A percentile compares a stretch with the other conserved stretches of the same genome.
Evolutionary conservation across 441 rosid genomes (phyloP).

Genomic region (Erodium moschatum): DNA sequence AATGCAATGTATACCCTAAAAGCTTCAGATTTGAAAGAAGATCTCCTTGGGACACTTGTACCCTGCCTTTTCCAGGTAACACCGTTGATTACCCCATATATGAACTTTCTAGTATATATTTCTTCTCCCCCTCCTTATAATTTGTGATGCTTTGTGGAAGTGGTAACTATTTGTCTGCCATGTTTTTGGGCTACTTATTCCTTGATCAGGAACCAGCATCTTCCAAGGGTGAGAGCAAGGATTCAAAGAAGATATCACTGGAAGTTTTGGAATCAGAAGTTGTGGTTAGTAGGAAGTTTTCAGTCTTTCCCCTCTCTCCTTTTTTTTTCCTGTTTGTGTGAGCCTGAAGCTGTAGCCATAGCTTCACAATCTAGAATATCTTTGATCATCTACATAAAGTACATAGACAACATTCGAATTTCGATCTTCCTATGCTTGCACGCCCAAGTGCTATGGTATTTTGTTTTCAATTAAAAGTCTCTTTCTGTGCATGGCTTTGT

Average conservation of each 20-base stretch:
- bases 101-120: background rate
- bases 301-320: background rate
- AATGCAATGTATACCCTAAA: conserved; percentile 56
- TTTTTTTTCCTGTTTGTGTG: background rate
- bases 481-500: background rate
- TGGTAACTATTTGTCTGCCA: background rate
- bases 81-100: background rate
- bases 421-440: background rate
- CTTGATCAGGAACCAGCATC: conserved; percentile 44
- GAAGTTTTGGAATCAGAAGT: conserved; percentile 23
- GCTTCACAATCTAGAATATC: conserved; percentile 12
- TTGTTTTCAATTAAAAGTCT: background rate
- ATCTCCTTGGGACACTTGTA: conserved; percentile 54
- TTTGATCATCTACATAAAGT: conserved; percentile 5
- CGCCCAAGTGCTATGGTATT: background rate
- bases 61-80: conserved; percentile 63
- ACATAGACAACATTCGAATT: background rate
- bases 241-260: conserved; percentile 33
- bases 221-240: conserved; percentile 25
- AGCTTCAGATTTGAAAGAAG: conserved; percentile 62
- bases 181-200: conserved; percentile 4
- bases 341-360: background rate
- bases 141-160: background rate
- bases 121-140: conserved; percentile 5
- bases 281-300: conserved; percentile 27